Base-by-base conservation (phyloP, 306 rosid genomes). In the Betula pendula region DNA sequence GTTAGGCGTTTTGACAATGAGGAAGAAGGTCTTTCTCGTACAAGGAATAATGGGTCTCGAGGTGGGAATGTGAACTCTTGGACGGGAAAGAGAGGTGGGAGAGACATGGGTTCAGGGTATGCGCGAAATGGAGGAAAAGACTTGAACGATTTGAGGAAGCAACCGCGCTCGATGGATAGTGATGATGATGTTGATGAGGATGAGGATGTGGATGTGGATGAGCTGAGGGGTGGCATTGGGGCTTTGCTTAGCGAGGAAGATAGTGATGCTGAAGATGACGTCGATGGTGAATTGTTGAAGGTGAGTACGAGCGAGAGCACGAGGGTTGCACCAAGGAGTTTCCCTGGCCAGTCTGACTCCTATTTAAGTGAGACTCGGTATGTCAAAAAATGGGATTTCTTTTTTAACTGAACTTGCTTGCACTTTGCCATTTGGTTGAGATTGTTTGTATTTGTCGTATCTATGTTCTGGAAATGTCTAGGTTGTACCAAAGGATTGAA, bases 291-390 rank as follows among this genome's bases (percentile, higher is more conserved):
- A 68, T 58, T 88, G 27, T 71, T 82, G 59, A 79, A 58, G 35
- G 86, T 87, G 80, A 83, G 79, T 74, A 78, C 76, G 35, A 80
- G 74, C 25, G 60, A 7, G 43, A 12, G 49, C 42, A 38, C 42
- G 49, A 85, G 51, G 72, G 80, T 33, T 56, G 2, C 60, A 25
- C 75, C 88, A 3, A 84, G 58, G 50, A 75, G 76, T 71, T 86
- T 88, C 29, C 5, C 91, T 11, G 79, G 78, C 22, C 76, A 85
- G 77, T 79, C 93, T 52, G 94, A 75, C 22, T 90, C 92, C 60
- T 92, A 92, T 77, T 86, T 95, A 71, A 95, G 97, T 76, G 92
- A 92, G 11, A 75, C 96, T 17, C 87, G 92, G 99, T 95, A 70
- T 62, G 84, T 49, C 3, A 19, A 13, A 8, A 53, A 20, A 35